Evolutionary conservation across 2,329 filamentous ascomycete genomes (phyloP).

Genomic region (Xylariaceae sp.): DNA sequence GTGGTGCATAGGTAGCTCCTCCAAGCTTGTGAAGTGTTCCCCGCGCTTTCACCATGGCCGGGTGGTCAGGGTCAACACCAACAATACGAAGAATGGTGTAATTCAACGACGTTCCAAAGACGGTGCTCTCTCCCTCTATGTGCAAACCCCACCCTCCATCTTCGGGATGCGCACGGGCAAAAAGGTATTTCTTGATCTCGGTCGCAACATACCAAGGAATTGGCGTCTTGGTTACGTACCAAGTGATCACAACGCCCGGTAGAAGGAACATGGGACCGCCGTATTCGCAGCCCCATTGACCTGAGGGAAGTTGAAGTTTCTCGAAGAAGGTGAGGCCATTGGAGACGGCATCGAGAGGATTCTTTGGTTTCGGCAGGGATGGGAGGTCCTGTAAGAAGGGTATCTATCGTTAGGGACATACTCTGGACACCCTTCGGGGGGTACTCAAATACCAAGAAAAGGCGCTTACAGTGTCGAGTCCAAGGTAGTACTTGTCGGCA

Average conservation of each 20-base stretch:
- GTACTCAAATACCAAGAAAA: background rate
- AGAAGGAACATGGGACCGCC: slow-evolving; percentile 96
- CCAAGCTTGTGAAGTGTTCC: slow-evolving; percentile 81
- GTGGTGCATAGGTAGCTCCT: slow-evolving; percentile 79
- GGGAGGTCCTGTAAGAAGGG: slow-evolving; percentile 65
- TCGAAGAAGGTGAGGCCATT: slow-evolving; percentile 91
- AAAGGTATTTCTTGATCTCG: slow-evolving; percentile 92
- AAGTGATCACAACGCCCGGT: slow-evolving; percentile 80
- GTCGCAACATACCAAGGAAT: slow-evolving; percentile 78
- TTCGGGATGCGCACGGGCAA: slow-evolving; percentile 78
- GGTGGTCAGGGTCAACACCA: slow-evolving; percentile 81
- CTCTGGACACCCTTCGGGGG: background rate
- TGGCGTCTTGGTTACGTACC: slow-evolving; percentile 86
- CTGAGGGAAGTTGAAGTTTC: slow-evolving; percentile 81
- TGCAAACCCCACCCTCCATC: slow-evolving; percentile 98
- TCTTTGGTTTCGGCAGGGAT: slow-evolving; percentile 69
- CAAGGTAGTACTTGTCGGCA: slow-evolving; percentile 89
- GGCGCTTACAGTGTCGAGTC: slow-evolving; percentile 69
- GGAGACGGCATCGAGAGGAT: slow-evolving; percentile 72
- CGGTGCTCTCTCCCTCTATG: slow-evolving; percentile 89
- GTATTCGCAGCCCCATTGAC: slow-evolving; percentile 97
- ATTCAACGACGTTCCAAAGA: slow-evolving; percentile 88
- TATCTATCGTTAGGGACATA: slow-evolving; percentile 6
- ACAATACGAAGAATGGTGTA: slow-evolving; percentile 81
- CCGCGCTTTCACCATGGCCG: slow-evolving; percentile 82